These are phyloP conservation scores for Circinella umbellata DNA, from an alignment of 371 early-diverging fungal species.

Conservation along the genomic window DNA sequence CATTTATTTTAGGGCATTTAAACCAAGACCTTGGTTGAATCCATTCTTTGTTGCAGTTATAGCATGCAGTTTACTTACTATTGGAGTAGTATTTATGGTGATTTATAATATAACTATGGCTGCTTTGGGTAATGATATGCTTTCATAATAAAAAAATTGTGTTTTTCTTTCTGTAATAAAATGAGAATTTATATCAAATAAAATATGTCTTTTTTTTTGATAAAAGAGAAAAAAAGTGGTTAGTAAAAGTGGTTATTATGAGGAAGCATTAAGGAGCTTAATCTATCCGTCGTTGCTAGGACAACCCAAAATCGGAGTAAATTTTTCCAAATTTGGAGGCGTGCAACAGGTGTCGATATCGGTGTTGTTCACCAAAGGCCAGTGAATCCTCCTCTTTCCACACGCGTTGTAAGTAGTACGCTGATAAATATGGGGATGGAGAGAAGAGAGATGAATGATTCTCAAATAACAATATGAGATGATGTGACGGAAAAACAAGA, in stretches of 20 bases:
- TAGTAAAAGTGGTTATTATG: too few relatives aligned
- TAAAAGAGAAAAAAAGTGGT: too few relatives aligned
- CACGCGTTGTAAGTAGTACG: constrained; percentile 8
- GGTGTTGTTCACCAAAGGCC: not conserved
- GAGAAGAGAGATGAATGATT: not conserved
- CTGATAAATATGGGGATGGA: not conserved
- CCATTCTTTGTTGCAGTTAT: constrained; percentile 42
- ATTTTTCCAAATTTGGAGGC: constrained; percentile 2
- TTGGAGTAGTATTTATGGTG: constrained; percentile 46
- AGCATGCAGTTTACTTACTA: constrained; percentile 21
- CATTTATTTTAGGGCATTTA: constrained; percentile 28
- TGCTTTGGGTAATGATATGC: constrained; percentile 38
- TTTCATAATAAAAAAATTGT: not conserved
- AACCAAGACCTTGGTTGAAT: constrained; percentile 29
- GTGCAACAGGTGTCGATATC: not conserved
- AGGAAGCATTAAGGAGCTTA: not conserved
- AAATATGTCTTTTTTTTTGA: too few relatives aligned
- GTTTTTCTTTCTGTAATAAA: not conserved
- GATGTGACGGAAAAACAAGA: not conserved
- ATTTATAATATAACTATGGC: constrained; percentile 40
- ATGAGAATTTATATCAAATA: too few relatives aligned
- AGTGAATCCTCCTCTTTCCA: constrained; percentile 1
- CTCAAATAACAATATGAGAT: not conserved
- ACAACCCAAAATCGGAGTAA: not conserved
- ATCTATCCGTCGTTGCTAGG: too few relatives aligned